Base-by-base conservation (phyloP, 257 asterid species). In the Datura wrightii region DNA sequence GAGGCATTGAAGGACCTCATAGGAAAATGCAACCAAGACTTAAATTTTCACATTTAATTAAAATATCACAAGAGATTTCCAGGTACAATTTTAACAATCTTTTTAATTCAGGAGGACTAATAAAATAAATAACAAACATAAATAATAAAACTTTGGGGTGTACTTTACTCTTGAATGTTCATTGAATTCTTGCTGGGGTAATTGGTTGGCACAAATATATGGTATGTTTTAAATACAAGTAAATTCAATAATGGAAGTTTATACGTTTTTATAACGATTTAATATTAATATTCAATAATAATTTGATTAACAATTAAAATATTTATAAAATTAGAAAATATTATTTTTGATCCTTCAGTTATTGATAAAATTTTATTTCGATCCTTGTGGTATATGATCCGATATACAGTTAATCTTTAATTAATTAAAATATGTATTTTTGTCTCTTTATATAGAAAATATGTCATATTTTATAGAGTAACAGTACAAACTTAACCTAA, bases 1-100 rank as follows among this genome's bases (percentile, higher is more conserved):
- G 39, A 48, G 54, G 85, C 76, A 87, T 79, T 88, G 86, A 83
- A 83, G 87, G 63, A 88, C 62, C 88, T 71, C 87, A 88, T 80
- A 53, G 85, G 85, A 79, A 85, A 85, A 85, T 54, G 87, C 88
- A 85, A n/a, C 88, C 18, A 14, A 52, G 44, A 79, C 78, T 71
- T 65, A 54, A 79, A 83, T 34, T 59, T 79, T 67, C 59, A 74
- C 79, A 80, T 86, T 86, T 84, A 86, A 60, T 72, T 83, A 66
- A 72, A 70, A 74, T 50, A 74, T 31, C 39, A 41, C 56, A 53
- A 63, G 15, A 74, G 60, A 7, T 74, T 74, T 14, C 19, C 78
- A 16, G 71, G 71, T 24, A 85, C 53, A 79, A 24, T 14, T 80
- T 66, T 59, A 62, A 63, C 52, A n/a, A 50, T 84, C 24, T 15